These are phyloP conservation scores for Cryptococcus sp. DNA, from an alignment of 1,284 basidiomycete genomes.

Conservation along the genomic window DNA sequence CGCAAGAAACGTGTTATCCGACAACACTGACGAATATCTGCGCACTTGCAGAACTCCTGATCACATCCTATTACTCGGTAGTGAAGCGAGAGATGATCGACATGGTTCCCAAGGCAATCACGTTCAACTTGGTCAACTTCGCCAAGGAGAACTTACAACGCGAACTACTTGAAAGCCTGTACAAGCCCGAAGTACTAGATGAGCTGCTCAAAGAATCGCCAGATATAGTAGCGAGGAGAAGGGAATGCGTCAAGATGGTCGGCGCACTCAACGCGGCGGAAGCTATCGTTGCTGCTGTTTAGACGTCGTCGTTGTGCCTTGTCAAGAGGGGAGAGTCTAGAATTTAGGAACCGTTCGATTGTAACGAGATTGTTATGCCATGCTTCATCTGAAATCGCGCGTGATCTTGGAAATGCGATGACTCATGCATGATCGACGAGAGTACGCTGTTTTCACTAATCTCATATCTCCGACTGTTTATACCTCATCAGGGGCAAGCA, in stretches of 20 bases:
- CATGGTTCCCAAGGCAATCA: conserved; percentile 98
- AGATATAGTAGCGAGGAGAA: conserved; percentile 55
- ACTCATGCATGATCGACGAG: too few species aligned
- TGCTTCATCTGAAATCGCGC: too few species aligned
- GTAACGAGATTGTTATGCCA: background rate
- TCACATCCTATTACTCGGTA: conserved; percentile 93
- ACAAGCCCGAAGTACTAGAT: conserved; percentile 81
- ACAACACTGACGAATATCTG: background rate
- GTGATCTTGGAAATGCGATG: too few species aligned
- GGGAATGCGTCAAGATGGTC: conserved; percentile 87
- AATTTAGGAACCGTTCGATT: background rate
- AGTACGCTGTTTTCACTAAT: too few species aligned
- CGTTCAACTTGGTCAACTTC: conserved; percentile 85
- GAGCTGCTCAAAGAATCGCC: conserved; percentile 86
- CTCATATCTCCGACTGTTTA: conserved; percentile 9
- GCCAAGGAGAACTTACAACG: conserved; percentile 75
- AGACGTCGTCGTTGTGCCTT: background rate
- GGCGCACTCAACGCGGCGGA: conserved; percentile 87
- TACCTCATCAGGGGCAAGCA: conserved; percentile 51
- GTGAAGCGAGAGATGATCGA: conserved; percentile 99
- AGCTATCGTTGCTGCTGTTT: conserved; percentile 59
- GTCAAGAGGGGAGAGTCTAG: too few species aligned
- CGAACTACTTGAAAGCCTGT: conserved; percentile 46
- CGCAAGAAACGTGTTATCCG: conserved; percentile 11
- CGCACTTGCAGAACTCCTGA: conserved; percentile 70